phyloP scores from a whole-genome alignment of 163 green algal genomes.

The Chlorella variabilis region DNA sequence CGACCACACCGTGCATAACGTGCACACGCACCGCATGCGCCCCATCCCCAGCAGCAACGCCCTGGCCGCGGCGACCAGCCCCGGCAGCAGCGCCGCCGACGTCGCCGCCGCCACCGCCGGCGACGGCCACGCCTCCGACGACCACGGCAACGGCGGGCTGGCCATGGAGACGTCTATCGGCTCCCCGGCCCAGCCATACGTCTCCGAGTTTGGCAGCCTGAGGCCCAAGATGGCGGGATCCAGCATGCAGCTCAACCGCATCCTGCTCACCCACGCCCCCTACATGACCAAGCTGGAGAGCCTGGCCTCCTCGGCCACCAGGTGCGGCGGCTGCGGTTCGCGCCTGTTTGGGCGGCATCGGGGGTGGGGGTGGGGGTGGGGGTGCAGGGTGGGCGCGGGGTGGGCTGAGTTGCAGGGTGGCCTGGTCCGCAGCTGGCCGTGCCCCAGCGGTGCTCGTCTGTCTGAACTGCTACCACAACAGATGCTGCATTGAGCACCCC shows the following conservation, averaged over 20 bases:
- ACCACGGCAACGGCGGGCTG: not conserved
- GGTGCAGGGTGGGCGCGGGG: too few relatives aligned
- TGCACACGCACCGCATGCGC: not conserved
- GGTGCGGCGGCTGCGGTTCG: slow-evolving; percentile 14
- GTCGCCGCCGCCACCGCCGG: not conserved
- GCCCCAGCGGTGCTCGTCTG: too few relatives aligned
- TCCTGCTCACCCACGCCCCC: slow-evolving; percentile 44
- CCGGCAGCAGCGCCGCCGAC: not conserved
- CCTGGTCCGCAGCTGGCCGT: too few relatives aligned
- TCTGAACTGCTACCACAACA: too few relatives aligned
- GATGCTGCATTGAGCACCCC: too few relatives aligned
- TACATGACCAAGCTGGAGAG: slow-evolving; percentile 84
- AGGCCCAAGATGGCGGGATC: not conserved
- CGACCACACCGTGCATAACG: slow-evolving; percentile 20
- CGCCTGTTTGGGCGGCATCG: not conserved
- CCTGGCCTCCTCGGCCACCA: slow-evolving; percentile 86
- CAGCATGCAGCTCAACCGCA: slow-evolving; percentile 5
- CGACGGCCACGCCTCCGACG: too few relatives aligned
- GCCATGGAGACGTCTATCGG: not conserved
- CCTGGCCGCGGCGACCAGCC: not conserved
- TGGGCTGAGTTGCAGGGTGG: too few relatives aligned
- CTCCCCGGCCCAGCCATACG: slow-evolving; percentile 15
- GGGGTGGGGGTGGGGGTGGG: not conserved
- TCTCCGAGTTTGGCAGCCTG: slow-evolving; percentile 53
- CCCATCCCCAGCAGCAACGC: not conserved